phyloP scores from a whole-genome alignment of 1,284 basidiomycete genomes.

The Heterobasidion irregulare region DNA sequence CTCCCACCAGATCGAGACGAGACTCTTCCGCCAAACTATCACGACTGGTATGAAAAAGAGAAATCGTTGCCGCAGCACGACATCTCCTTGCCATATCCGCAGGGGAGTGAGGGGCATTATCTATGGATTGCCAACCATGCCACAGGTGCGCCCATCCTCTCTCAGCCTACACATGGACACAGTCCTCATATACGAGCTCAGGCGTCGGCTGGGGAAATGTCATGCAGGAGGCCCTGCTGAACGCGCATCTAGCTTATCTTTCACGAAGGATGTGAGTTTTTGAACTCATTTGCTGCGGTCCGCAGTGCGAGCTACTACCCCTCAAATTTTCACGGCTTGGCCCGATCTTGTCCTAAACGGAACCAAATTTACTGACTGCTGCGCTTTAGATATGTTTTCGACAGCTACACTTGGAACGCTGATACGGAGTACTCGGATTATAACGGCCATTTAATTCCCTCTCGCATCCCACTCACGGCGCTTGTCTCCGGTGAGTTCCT shows the following conservation, averaged over 20 bases:
- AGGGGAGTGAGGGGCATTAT: slow-evolving; percentile 35
- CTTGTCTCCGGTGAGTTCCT: slow-evolving; percentile 34
- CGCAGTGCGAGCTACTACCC: no score
- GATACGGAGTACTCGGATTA: slow-evolving; percentile 15
- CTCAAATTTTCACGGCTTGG: neutral
- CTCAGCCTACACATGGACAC: neutral
- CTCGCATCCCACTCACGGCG: slow-evolving; percentile 50
- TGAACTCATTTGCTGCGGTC: no score
- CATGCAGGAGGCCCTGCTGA: slow-evolving; percentile 46
- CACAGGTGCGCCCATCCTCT: slow-evolving; percentile 19
- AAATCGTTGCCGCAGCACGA: slow-evolving; percentile 37
- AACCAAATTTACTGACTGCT: neutral
- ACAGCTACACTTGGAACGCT: slow-evolving; percentile 53
- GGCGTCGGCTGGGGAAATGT: slow-evolving; percentile 51
- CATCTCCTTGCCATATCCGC: slow-evolving; percentile 28
- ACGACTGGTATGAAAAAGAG: slow-evolving; percentile 36
- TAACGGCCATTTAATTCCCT: slow-evolving; percentile 38
- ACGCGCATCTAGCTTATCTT: slow-evolving; percentile 38
- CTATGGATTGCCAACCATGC: slow-evolving; percentile 43
- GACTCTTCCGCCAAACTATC: slow-evolving; percentile 34
- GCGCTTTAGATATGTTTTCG: slow-evolving; percentile 40
- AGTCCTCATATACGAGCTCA: slow-evolving; percentile 6
- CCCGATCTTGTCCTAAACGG: no score
- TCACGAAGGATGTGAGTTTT: slow-evolving; percentile 36
- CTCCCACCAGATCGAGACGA: no score